Evolutionary conservation across 805 yeast species (phyloP), one percentile per base, ranked within the genome.

Genomic region (Ogataea siamensis): DNA sequence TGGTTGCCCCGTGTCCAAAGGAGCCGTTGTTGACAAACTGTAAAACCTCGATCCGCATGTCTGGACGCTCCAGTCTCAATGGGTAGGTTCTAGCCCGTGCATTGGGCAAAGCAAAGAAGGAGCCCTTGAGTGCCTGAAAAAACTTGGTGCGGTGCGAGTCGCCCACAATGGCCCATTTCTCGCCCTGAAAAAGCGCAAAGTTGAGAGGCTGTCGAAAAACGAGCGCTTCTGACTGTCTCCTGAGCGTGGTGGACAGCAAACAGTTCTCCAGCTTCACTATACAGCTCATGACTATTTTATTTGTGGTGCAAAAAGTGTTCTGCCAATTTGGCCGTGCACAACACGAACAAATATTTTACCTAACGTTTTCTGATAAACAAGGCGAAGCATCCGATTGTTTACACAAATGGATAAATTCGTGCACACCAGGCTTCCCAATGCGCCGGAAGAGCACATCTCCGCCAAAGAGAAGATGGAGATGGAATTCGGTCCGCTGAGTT

Each of bases 401-500:
- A 20, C 15, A n/a, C n/a, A n/a, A 11, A 38, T 38, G 36, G 30
- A 29, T 15, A 28, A 32, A 14, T 40, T 13, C 32, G 40, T 34
- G 27, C 14, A 54, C 6, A 28, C 43, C 8, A 37, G 45, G 12
- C 58, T 64, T 16, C 68, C 68, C 0, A 42, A 57, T 40, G 62
- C 68, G 10, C 67, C 66, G 3, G 38, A 42, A n/a, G 61, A 54
- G 24, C 31, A 42, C 11, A 22, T 50, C 19, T 32, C 64, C 6
- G 27, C 31, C 12, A 62, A 58, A 36, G 66, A 64, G 39, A 79
- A 57, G 34, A 54, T 55, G n/a, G 84, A 81, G 42, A 66, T 74
- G 51, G 96, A 87, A 59, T 87, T 73, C 60, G 96, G 96, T 27
- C 64, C 70, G 15, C 64, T 83, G 33, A 76, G 87, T 2, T 76